These are phyloP conservation scores for Ganoderma sinense DNA, from an alignment of 1,284 basidiomycete genomes.

Conservation along the genomic window DNA sequence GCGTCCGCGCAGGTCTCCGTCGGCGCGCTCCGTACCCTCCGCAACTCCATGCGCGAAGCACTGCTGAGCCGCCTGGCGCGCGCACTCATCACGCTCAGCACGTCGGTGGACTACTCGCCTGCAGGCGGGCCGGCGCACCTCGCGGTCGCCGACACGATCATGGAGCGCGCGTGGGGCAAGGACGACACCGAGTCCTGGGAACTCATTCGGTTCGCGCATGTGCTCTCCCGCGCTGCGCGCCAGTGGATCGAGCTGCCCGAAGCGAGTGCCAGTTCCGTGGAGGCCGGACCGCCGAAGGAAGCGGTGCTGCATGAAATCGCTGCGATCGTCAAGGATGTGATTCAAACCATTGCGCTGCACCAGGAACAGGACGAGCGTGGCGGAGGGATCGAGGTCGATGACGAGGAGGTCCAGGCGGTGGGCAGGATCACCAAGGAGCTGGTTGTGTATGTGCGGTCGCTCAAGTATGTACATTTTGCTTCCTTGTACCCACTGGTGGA, in stretches of 20 bases:
- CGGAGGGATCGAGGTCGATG: constrained; percentile 64
- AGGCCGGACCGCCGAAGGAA: constrained; percentile 48
- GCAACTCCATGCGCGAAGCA: constrained; percentile 66
- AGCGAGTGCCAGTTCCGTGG: constrained; percentile 19
- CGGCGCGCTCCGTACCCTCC: constrained; percentile 73
- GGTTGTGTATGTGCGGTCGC: constrained; percentile 59
- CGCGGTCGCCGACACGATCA: constrained; percentile 63
- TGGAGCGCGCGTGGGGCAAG: constrained; percentile 76
- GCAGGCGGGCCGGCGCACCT: constrained; percentile 66
- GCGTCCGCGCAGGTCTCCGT: constrained; percentile 55
- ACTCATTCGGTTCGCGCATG: constrained; percentile 60
- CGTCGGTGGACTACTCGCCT: constrained; percentile 58
- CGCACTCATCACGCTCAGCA: constrained; percentile 64
- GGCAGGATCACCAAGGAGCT: constrained; percentile 67
- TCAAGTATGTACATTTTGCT: constrained; percentile 52
- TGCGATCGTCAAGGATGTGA: constrained; percentile 71
- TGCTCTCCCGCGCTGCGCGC: constrained; percentile 58
- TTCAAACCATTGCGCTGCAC: constrained; percentile 55
- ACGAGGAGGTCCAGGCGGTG: constrained; percentile 69
- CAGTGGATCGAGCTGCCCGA: constrained; percentile 59
- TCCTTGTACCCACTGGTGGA: not conserved
- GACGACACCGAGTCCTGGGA: constrained; percentile 70
- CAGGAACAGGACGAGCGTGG: constrained; percentile 60
- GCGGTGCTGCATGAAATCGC: constrained; percentile 72
- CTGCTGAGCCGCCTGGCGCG: constrained; percentile 68